phyloP scores from a whole-genome alignment of 2,329 filamentous ascomycete species.

The Beauveria pseudobassiana region DNA sequence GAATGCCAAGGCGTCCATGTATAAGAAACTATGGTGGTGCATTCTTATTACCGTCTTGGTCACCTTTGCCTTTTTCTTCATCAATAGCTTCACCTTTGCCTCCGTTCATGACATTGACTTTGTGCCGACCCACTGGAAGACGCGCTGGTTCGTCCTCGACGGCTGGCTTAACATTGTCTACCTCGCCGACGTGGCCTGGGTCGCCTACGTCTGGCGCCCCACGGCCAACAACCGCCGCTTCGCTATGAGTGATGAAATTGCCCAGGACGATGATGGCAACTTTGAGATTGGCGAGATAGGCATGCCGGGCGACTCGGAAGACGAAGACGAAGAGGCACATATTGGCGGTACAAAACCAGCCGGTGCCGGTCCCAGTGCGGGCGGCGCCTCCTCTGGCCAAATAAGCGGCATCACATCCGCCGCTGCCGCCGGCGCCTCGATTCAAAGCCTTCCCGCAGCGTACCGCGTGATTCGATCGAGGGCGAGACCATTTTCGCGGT shows the following conservation, averaged over 20 bases:
- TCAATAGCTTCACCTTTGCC: slow-evolving; percentile 94
- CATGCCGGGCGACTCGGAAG: slow-evolving; percentile 57
- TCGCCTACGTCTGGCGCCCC: slow-evolving; percentile 93
- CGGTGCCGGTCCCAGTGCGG: not conserved
- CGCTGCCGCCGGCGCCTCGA: not conserved
- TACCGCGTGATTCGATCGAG: slow-evolving; percentile 54
- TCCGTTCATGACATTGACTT: slow-evolving; percentile 79
- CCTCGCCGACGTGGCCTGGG: slow-evolving; percentile 82
- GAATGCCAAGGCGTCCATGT: slow-evolving; percentile 89
- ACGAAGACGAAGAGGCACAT: slow-evolving; percentile 45
- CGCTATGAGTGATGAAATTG: slow-evolving; percentile 98
- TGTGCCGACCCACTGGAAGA: slow-evolving; percentile 95
- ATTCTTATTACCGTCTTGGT: slow-evolving; percentile 87
- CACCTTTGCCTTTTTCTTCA: slow-evolving; percentile 97
- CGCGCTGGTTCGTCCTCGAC: slow-evolving; percentile 92
- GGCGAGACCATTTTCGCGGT: slow-evolving; percentile 96
- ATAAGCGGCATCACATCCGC: slow-evolving; percentile 1
- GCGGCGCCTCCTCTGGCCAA: not conserved
- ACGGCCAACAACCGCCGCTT: slow-evolving; percentile 96
- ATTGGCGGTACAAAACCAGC: slow-evolving; percentile 30
- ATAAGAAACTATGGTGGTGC: slow-evolving; percentile 97
- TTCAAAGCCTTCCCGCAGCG: slow-evolving; percentile 22
- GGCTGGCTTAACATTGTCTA: slow-evolving; percentile 98
- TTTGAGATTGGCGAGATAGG: slow-evolving; percentile 95
- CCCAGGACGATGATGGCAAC: slow-evolving; percentile 90